Base-by-base conservation (phyloP, 2,329 filamentous ascomycete genomes). In the Tolypocladium album region DNA sequence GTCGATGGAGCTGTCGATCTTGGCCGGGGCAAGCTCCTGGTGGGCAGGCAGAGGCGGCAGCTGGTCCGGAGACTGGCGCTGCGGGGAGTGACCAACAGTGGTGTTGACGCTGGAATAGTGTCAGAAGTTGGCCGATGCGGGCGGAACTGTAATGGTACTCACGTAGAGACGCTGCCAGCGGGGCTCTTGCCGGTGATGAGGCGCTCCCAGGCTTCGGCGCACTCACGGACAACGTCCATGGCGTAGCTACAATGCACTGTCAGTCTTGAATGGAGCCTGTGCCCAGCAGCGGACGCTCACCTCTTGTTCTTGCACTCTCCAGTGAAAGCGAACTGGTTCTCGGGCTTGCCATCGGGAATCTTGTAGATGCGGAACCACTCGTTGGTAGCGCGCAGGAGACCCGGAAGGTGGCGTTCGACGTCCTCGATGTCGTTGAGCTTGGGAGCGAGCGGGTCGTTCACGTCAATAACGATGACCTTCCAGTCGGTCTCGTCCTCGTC, bases 341-440 rank as follows among this genome's bases (percentile, higher is more conserved):
- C 94, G 71, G 93, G 92, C 92, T 99, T 99, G 84, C 94, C 94
- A 75, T 99, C 94, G 74, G 94, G 94, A 79, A 99, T 99, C 86
- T 99, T 99, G 89, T 99, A 99, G 86, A 99, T 99, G 78, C 94
- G 92, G 92, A 99, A 99, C 94, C 94, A 99, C 84, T 99, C 94
- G 75, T 99, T 99, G 75, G 93, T 97, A 74, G 94, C 94, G 68
- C 94, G 89, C 76, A 99, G 85, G 62, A 99, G 90, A 70, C 94
- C 94, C 63, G 94, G 94, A 61, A 99, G 88, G 82, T 97, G 94
- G 74, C 93, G 88, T 86, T 99, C 94, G 69, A 99, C 94, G 75
- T 99, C 94, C 85, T 97, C 94, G 65, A 97, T 88, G 76, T 97
- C 93, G 81, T 99, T 93, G 75, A 99, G 89, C 86, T 96, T 96